Evolutionary conservation across 2,329 filamentous ascomycete species (phyloP).

Genomic region (Talaromyces verruculosus): DNA sequence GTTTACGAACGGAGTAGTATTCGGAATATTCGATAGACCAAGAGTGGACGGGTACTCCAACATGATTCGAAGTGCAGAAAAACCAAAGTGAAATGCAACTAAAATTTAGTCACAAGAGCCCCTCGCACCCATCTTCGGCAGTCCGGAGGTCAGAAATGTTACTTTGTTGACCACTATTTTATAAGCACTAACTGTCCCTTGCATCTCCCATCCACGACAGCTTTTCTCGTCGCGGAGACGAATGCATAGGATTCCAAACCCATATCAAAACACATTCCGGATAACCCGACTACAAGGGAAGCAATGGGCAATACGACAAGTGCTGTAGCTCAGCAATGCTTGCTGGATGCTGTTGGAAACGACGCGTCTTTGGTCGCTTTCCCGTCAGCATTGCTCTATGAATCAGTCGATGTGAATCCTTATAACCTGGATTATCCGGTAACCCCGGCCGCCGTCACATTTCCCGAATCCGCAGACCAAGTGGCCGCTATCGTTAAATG

Average conservation of each 20-base stretch:
- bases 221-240: neutral
- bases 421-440: constrained; percentile 36
- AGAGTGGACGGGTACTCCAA: no score
- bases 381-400: constrained; percentile 20
- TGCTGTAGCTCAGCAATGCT: constrained; percentile 20
- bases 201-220: neutral
- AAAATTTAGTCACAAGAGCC: neutral
- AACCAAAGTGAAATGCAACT: neutral
- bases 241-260: no score
- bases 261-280: neutral
- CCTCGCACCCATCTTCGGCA: neutral
- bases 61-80: neutral
- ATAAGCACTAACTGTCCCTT: neutral
- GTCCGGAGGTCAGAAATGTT: neutral
- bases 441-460: constrained; percentile 36
- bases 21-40: neutral
- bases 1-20: neutral
- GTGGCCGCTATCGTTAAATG: constrained; percentile 51
- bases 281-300: neutral
- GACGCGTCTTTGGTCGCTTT: constrained; percentile 20
- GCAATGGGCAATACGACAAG: constrained; percentile 21
- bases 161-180: neutral
- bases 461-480: constrained; percentile 39
- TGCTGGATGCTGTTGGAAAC: constrained; percentile 22
- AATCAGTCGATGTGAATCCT: constrained; percentile 25